These are phyloP conservation scores for Trichoderma citrinoviride DNA, from an alignment of 2,329 filamentous ascomycete species.

Conservation along the genomic window DNA sequence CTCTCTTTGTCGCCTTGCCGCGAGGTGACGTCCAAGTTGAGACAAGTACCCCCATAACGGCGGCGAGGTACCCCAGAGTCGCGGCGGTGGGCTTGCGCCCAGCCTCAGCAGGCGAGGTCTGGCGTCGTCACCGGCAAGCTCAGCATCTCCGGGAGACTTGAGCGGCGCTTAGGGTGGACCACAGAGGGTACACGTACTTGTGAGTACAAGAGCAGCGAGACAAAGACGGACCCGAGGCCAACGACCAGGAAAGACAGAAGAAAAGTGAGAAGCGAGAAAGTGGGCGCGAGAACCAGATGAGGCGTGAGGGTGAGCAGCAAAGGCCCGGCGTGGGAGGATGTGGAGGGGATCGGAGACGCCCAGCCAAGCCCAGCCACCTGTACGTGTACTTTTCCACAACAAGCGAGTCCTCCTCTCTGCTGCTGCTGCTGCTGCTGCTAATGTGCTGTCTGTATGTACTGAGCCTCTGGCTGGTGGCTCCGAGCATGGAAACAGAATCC, in stretches of 20 bases:
- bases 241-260: neutral
- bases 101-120: neutral
- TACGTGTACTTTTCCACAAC: too few species aligned
- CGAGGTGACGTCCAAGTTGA: neutral
- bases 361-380: constrained; percentile 1
- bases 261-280: neutral
- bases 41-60: constrained; percentile 15
- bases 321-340: neutral
- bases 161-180: constrained; percentile 14
- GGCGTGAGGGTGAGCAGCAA: neutral
- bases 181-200: too few species aligned
- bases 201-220: neutral
- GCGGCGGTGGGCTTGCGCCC: neutral
- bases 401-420: too few species aligned
- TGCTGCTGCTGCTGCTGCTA: too few species aligned
- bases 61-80: constrained; percentile 3
- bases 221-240: neutral
- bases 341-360: neutral
- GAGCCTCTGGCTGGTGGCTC: neutral
- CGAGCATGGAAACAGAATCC: constrained; percentile 12
- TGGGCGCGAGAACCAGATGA: neutral
- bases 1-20: too few species aligned
- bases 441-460: too few species aligned
- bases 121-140: constrained; percentile 8
- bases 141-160: constrained; percentile 4